Conservation (phyloP, 2,329 filamentous ascomycete genomes). For the Trichoderma sp. region DNA sequence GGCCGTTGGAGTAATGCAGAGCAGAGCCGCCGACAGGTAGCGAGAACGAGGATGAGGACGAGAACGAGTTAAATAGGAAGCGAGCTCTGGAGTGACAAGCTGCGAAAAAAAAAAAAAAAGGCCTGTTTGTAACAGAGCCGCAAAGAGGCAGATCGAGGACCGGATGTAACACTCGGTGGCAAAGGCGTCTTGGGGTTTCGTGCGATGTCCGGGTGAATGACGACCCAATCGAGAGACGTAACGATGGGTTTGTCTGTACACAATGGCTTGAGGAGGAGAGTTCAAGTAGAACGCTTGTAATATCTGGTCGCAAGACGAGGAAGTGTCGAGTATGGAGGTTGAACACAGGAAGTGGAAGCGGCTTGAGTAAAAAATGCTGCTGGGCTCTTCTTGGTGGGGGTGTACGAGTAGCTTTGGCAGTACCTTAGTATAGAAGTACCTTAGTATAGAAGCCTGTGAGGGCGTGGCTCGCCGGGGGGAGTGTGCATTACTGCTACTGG, state of each 20-base stretch:
- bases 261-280: neutral
- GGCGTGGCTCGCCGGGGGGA: neutral
- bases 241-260: neutral
- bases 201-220: slow-evolving; percentile 8
- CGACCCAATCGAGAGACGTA: neutral
- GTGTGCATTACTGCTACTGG: neutral
- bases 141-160: slow-evolving; percentile 17
- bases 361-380: slow-evolving; percentile 17
- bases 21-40: neutral
- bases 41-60: neutral
- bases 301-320: neutral
- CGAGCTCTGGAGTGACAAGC: neutral
- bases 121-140: slow-evolving; percentile 9
- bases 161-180: slow-evolving; percentile 16
- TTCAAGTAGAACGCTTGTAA: neutral
- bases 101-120: neutral
- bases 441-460: neutral
- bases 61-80: neutral
- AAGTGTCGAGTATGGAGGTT: slow-evolving; percentile 15
- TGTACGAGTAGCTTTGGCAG: neutral
- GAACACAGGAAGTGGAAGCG: slow-evolving; percentile 15
- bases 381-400: neutral
- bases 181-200: neutral
- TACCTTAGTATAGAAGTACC: neutral
- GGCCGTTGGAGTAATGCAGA: neutral